Conservation (phyloP, 2,329 filamentous ascomycete genomes). For the Sordariomycetes sp. region DNA sequence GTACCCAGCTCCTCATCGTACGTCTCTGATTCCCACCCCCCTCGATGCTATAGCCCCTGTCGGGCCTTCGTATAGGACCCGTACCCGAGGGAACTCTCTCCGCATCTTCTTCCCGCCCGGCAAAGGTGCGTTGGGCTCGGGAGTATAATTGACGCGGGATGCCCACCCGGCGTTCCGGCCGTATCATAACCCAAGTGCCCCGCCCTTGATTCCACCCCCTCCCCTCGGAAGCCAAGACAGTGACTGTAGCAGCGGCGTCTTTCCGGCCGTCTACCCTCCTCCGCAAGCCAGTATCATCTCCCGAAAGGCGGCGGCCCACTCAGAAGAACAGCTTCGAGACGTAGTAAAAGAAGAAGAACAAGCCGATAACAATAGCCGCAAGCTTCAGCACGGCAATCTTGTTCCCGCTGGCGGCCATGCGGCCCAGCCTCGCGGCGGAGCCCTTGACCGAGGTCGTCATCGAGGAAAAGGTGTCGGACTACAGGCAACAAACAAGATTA, state of each 20-base stretch:
- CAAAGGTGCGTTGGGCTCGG: too few species aligned
- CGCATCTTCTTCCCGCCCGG: too few species aligned
- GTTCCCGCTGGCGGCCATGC: conserved; percentile 87
- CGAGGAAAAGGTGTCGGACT: conserved; percentile 84
- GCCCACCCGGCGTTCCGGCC: background rate
- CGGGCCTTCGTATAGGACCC: too few species aligned
- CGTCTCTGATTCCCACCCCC: too few species aligned
- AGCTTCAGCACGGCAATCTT: conserved; percentile 85
- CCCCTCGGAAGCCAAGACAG: background rate
- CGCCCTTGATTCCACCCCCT: background rate
- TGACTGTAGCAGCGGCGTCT: background rate
- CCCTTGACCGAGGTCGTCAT: conserved; percentile 75
- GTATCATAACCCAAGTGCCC: background rate
- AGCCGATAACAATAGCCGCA: conserved; percentile 64
- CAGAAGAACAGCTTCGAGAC: conserved; percentile 49
- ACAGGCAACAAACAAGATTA: background rate
- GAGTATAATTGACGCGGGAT: background rate
- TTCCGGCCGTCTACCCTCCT: background rate
- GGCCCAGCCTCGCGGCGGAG: conserved; percentile 66
- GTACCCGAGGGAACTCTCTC: too few species aligned
- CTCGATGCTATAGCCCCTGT: too few species aligned
- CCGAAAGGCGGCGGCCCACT: conserved; percentile 6
- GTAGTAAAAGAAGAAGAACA: conserved; percentile 66
- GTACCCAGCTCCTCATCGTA: too few species aligned
- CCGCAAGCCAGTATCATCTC: background rate